These are phyloP conservation scores for Rusavskia elegans DNA, from an alignment of 495 filamentous ascomycete genomes.

Conservation along the genomic window DNA sequence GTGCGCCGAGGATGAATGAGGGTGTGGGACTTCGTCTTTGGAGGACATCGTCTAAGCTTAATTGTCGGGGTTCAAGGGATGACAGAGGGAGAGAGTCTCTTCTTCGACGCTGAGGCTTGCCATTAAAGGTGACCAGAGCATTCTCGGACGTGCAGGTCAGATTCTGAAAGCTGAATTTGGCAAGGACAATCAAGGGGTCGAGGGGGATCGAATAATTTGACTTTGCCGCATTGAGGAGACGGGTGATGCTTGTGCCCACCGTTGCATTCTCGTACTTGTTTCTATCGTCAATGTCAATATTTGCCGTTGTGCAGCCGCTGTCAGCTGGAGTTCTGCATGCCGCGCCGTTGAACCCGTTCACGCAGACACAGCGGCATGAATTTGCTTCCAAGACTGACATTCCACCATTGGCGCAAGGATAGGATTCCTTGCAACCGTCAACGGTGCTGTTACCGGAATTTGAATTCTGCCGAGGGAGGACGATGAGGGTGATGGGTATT, in stretches of 20 bases:
- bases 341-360: conserved; percentile 69
- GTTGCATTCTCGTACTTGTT: conserved; percentile 51
- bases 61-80: conserved; percentile 1
- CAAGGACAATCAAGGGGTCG: conserved; percentile 45
- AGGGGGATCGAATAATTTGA: conserved; percentile 64
- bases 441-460: conserved; percentile 16
- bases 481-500: conserved; percentile 72
- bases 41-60: not conserved
- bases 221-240: conserved; percentile 46
- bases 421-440: conserved; percentile 33
- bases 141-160: conserved; percentile 72
- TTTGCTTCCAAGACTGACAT: conserved; percentile 47
- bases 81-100: conserved; percentile 1
- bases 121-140: conserved; percentile 67
- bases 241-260: conserved; percentile 60
- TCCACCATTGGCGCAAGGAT: conserved; percentile 66
- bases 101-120: conserved; percentile 17
- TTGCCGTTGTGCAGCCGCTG: conserved; percentile 55
- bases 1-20: not conserved
- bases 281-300: conserved; percentile 26
- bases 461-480: conserved; percentile 44
- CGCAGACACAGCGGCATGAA: conserved; percentile 72
- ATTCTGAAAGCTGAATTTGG: conserved; percentile 56
- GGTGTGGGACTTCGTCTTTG: not conserved
- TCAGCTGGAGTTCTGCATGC: conserved; percentile 46